Evolutionary conservation across 306 rosid genomes (phyloP), one percentile per base, ranked within the genome.

Genomic region (Pyrus communis): DNA sequence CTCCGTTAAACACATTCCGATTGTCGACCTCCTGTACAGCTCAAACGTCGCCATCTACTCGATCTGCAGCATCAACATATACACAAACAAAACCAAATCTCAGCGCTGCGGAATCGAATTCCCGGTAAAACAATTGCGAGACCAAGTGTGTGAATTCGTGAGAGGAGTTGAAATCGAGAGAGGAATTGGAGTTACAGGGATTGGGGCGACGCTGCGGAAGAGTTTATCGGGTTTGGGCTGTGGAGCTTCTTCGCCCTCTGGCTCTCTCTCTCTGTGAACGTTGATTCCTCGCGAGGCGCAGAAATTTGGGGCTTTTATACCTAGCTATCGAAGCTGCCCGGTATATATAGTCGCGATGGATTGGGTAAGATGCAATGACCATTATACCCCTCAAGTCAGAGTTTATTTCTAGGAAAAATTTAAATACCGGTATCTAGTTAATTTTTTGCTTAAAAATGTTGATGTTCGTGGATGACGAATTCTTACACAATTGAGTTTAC

Each of bases 1-100:
- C 82, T 95, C 96, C 7, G 95, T 92, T 60, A 92, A 82, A 73
- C 97, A 91, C 90, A 90, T 88, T 82, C 97, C 97, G 79, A 91
- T 90, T 81, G 93, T 90, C 71, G 98, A 93, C 82, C 91, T 90
- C 45, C 98, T 81, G 86, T 93, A 93, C 21, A 93, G 89, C 83
- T 93, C 98, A 49, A 91, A 93, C 65, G 97, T 93, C 79, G 97
- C 92, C 98, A 93, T 93, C 78, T 52, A 69, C 82, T 54, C 75
- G 88, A 91, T 84, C 95, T 91, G 90, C 75, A 10, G 38, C 67
- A 71, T 38, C 75, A 43, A 30, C 27, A 9, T 25, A 35, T 59
- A 33, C 14, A 33, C 0, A 30, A 22, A 59, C 40, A 3, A 52
- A 71, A 57, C 45, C 45, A 61, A 52, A 49, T 21, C 25, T 45